Conservation (phyloP, 805 yeast genomes). For the Saturnispora hagleri region DNA sequence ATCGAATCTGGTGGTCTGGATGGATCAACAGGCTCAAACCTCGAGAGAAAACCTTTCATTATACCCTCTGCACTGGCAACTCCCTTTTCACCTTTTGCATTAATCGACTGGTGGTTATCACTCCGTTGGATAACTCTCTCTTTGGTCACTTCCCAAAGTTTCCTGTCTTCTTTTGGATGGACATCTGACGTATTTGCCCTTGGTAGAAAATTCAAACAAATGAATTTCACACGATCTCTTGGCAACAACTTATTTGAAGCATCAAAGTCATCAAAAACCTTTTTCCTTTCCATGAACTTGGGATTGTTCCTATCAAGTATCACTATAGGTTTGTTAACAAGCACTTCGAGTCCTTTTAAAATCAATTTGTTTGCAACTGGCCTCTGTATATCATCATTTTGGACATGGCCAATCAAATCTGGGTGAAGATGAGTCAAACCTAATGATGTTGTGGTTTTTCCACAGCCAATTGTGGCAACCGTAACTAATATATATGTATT, state of each 20-base stretch:
- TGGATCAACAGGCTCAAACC: slow-evolving; percentile 54
- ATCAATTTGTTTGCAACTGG: slow-evolving; percentile 42
- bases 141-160: slow-evolving; percentile 44
- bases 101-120: slow-evolving; percentile 81
- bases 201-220: slow-evolving; percentile 58
- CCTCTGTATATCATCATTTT: slow-evolving; percentile 64
- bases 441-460: slow-evolving; percentile 76
- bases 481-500: slow-evolving; percentile 59
- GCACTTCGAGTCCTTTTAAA: slow-evolving; percentile 33
- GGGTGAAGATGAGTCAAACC: slow-evolving; percentile 50
- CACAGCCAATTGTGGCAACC: slow-evolving; percentile 88
- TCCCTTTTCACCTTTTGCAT: slow-evolving; percentile 35
- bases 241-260: slow-evolving; percentile 36
- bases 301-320: slow-evolving; percentile 82
- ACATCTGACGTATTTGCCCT: not conserved
- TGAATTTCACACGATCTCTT: slow-evolving; percentile 40
- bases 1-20: slow-evolving; percentile 45
- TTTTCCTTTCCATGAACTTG: slow-evolving; percentile 55
- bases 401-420: slow-evolving; percentile 57
- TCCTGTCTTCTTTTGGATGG: slow-evolving; percentile 22
- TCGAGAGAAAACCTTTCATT: slow-evolving; percentile 61
- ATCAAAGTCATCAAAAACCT: slow-evolving; percentile 47
- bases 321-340: slow-evolving; percentile 41
- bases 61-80: slow-evolving; percentile 45
- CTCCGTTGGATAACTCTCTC: slow-evolving; percentile 62